Conservation (phyloP, 805 yeast genomes). For the Candida berthetii region DNA sequence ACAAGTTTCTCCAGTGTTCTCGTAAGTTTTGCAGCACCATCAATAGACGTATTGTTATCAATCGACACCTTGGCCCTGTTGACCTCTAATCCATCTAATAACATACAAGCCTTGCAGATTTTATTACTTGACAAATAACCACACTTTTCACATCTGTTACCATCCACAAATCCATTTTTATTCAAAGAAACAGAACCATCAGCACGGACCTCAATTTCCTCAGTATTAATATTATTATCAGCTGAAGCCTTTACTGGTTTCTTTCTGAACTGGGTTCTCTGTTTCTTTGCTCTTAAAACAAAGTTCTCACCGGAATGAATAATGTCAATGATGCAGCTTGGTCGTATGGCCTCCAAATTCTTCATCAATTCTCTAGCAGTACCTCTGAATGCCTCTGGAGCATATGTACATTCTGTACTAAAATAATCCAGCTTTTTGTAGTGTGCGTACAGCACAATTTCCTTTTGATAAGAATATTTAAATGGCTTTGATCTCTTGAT, state of each 20-base stretch:
- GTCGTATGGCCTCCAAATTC: constrained; percentile 83
- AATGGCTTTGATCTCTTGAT: constrained; percentile 93
- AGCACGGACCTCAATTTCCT: constrained; percentile 45
- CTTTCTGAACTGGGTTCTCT: constrained; percentile 23
- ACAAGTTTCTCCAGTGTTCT: constrained; percentile 58
- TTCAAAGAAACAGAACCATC: constrained; percentile 57
- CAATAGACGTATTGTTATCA: constrained; percentile 43
- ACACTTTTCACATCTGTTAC: constrained; percentile 79
- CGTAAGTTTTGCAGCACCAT: constrained; percentile 59
- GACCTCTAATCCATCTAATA: constrained; percentile 77
- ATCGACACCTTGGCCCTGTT: constrained; percentile 61
- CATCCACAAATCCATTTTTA: constrained; percentile 41
- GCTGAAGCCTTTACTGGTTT: not conserved
- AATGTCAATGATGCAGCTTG: constrained; percentile 90
- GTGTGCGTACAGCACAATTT: constrained; percentile 94
- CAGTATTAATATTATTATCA: constrained; percentile 5
- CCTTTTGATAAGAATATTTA: constrained; percentile 94
- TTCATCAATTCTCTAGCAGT: constrained; percentile 92
- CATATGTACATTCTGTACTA: constrained; percentile 95
- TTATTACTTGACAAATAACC: constrained; percentile 86
- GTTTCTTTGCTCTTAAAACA: constrained; percentile 53
- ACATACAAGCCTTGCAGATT: constrained; percentile 89
- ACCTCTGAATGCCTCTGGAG: constrained; percentile 98
- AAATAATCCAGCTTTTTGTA: constrained; percentile 92
- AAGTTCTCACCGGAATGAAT: constrained; percentile 91